Evolutionary conservation across 2,329 filamentous ascomycete species (phyloP).

Genomic region (Balansia obtecta): DNA sequence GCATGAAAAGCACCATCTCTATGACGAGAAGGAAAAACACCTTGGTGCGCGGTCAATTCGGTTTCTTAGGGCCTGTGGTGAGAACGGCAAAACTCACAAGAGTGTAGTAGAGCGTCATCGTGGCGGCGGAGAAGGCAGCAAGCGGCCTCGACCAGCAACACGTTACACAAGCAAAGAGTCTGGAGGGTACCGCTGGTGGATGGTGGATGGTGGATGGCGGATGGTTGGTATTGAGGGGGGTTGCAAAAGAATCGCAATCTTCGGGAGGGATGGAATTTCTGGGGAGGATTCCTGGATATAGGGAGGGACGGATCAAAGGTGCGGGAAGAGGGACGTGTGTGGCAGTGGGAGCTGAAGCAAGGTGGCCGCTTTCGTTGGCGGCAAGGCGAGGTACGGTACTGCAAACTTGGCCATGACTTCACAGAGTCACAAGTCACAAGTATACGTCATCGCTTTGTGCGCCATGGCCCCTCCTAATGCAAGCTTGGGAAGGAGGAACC

Average conservation of each 20-base stretch:
- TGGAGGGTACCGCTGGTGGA: background rate
- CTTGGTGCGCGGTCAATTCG: conserved; percentile 30
- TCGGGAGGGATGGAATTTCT: background rate
- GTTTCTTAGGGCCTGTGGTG: conserved; percentile 1
- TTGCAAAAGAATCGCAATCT: background rate
- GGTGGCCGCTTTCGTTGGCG: conserved; percentile 17
- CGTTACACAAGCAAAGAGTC: too few relatives aligned
- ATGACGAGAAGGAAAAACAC: conserved; percentile 73
- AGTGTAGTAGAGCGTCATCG: conserved; percentile 47
- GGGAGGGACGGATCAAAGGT: background rate
- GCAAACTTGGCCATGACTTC: too few relatives aligned
- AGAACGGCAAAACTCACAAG: conserved; percentile 26
- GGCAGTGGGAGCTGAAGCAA: conserved; percentile 9
- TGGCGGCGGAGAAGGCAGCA: conserved; percentile 16
- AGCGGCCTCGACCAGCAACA: background rate
- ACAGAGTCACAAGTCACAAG: too few relatives aligned
- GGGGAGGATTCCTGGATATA: background rate
- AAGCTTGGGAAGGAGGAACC: background rate
- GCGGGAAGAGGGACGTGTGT: background rate
- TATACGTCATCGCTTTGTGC: too few relatives aligned
- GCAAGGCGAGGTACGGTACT: background rate
- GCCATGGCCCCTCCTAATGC: background rate
- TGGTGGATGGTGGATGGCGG: background rate
- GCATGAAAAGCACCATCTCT: conserved; percentile 73
- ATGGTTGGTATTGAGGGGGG: background rate